Percentiles rank a stretch among this genome's conserved stretches.
phyloP scores from a whole-genome alignment of 495 filamentous ascomycete genomes.

The Chaetomium cochliodes region DNA sequence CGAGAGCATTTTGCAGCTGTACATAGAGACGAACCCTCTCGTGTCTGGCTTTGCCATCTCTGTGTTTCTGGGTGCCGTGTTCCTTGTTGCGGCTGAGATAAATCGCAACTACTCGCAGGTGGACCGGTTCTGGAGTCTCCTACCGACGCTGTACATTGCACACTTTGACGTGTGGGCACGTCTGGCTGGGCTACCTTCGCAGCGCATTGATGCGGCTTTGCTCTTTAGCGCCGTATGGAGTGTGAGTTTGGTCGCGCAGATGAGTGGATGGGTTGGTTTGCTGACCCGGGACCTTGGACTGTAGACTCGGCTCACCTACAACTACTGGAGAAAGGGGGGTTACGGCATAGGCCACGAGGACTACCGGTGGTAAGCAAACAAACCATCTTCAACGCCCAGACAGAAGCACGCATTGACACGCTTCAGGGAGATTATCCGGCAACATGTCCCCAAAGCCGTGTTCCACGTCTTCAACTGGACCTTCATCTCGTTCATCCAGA shows the following conservation, averaged over 20 bases:
- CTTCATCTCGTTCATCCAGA: conserved; percentile 87
- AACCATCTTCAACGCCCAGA: no score
- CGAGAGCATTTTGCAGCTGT: conserved; percentile 59
- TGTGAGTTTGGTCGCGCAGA: conserved; percentile 49
- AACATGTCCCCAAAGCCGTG: conserved; percentile 43
- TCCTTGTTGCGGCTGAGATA: conserved; percentile 73
- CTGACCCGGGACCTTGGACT: conserved; percentile 32
- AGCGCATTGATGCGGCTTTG: conserved; percentile 70
- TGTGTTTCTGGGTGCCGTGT: conserved; percentile 62
- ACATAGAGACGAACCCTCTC: conserved; percentile 84
- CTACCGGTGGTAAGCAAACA: conserved; percentile 70
- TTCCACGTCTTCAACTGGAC: conserved; percentile 83
- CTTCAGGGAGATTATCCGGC: conserved; percentile 48
- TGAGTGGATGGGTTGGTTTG: neutral
- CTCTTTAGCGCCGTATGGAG: conserved; percentile 76
- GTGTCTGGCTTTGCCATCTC: conserved; percentile 72
- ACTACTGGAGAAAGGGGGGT: conserved; percentile 96
- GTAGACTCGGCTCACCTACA: conserved; percentile 75
- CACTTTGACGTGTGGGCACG: conserved; percentile 83
- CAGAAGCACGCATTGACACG: conserved; percentile 10
- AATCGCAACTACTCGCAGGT: conserved; percentile 94
- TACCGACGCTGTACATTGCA: conserved; percentile 84
- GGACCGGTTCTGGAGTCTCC: conserved; percentile 84
- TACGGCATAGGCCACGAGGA: conserved; percentile 87
- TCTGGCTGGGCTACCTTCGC: conserved; percentile 66